Percentiles rank a stretch among this genome's conserved stretches.
Evolutionary conservation across 169 alveolate genomes (phyloP).

Genomic region (Cystoisospora suis): DNA sequence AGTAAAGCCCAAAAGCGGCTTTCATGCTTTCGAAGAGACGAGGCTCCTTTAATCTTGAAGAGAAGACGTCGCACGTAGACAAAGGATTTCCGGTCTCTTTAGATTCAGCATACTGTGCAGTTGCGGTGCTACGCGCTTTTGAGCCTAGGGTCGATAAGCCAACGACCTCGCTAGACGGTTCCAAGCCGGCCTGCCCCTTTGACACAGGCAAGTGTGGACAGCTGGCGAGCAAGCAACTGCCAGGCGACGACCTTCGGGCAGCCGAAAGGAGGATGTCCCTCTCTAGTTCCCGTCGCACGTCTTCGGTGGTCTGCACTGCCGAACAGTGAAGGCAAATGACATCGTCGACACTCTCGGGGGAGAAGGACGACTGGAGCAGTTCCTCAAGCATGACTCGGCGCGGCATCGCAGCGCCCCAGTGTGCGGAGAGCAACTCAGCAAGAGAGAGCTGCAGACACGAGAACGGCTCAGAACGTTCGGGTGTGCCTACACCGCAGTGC

Average conservation of each 20-base stretch:
- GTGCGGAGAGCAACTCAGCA: neutral
- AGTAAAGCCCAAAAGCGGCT: no score
- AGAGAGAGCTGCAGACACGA: neutral
- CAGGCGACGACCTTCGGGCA: neutral
- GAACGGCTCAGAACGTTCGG: neutral
- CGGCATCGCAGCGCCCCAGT: neutral
- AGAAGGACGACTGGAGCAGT: neutral
- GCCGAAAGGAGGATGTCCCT: neutral
- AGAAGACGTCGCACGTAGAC: no score
- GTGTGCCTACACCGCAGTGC: neutral
- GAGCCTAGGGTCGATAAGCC: neutral
- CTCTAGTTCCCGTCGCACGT: neutral
- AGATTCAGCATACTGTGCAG: no score
- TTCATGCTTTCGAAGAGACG: no score
- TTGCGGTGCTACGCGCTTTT: neutral
- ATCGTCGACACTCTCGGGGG: neutral
- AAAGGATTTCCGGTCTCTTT: no score
- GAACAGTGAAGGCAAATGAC: neutral
- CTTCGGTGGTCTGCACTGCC: neutral
- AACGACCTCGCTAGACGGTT: neutral
- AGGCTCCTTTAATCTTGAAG: no score
- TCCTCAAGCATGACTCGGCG: neutral
- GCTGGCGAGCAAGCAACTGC: no score
- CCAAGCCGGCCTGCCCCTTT: neutral
- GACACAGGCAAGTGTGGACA: no score